These are phyloP conservation scores for Leishmania martiniquensis DNA, from an alignment of 208 protist species.

Conservation along the genomic window DNA sequence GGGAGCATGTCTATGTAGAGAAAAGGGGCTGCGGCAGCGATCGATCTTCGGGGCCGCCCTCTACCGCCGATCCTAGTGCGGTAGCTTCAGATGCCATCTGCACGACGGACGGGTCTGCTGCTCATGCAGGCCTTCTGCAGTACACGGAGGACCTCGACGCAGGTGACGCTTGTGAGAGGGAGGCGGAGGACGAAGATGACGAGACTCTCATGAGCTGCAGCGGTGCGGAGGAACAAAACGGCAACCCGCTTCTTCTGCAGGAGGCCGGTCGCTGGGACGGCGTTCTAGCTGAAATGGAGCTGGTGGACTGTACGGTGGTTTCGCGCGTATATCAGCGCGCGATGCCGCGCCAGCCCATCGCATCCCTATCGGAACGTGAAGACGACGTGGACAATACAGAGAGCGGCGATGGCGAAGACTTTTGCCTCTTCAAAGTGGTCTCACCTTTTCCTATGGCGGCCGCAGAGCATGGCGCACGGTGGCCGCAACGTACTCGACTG, in stretches of 20 bases:
- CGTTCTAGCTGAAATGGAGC: conserved; percentile 22
- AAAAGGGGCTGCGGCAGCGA: neutral
- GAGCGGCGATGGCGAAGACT: conserved; percentile 6
- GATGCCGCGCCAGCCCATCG: neutral
- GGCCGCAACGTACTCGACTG: conserved; percentile 13
- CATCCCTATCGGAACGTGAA: neutral
- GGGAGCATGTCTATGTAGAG: neutral
- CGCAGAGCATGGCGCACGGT: conserved; percentile 18
- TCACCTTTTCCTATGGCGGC: conserved; percentile 27
- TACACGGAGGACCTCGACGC: neutral
- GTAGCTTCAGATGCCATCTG: neutral
- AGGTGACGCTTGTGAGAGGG: neutral
- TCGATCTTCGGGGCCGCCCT: neutral
- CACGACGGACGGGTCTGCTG: neutral
- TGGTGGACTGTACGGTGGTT: conserved; percentile 31
- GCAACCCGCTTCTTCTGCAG: conserved; percentile 9
- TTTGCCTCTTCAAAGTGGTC: conserved; percentile 32
- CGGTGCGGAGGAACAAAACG: neutral
- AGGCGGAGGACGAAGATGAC: conserved; percentile 2
- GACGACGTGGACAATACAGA: conserved; percentile 1
- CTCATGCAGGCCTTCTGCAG: neutral
- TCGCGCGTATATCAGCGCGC: conserved; percentile 27
- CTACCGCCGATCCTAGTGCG: neutral
- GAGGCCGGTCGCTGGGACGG: conserved; percentile 26
- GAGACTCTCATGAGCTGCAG: neutral